Evolutionary conservation across 2,329 filamentous ascomycete species (phyloP).

Genomic region (Fusarium euwallaceae): DNA sequence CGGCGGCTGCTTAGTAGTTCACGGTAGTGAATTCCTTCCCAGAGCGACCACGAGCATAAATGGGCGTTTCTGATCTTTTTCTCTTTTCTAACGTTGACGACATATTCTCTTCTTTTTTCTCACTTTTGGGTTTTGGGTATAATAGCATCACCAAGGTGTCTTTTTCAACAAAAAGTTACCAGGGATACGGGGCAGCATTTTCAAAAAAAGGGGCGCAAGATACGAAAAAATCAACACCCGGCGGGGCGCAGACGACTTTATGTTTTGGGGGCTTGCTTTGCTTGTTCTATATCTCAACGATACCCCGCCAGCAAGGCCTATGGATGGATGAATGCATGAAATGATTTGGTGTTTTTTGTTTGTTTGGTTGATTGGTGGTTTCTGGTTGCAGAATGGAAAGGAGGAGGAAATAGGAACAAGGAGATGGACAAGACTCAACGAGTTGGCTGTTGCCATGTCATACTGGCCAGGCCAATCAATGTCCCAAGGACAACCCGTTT

Average conservation of each 20-base stretch:
- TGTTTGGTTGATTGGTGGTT: background rate
- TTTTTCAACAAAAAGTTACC: conserved; percentile 60
- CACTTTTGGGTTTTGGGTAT: conserved; percentile 37
- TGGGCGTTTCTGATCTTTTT: conserved; percentile 31
- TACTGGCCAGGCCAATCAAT: background rate
- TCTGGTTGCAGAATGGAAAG: conserved; percentile 10
- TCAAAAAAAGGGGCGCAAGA: conserved; percentile 44
- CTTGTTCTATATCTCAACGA: conserved; percentile 57
- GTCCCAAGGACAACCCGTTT: background rate
- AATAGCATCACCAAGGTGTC: conserved; percentile 50
- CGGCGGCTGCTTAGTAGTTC: conserved; percentile 21
- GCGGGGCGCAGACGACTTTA: conserved; percentile 49
- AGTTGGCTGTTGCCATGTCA: conserved; percentile 1
- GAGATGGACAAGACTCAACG: background rate
- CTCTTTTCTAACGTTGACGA: conserved; percentile 33
- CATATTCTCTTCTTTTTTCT: conserved; percentile 15
- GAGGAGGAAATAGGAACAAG: conserved; percentile 8
- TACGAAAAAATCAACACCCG: conserved; percentile 39
- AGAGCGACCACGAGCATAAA: conserved; percentile 33
- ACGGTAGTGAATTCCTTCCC: conserved; percentile 5
- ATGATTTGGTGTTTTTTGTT: conserved; percentile 30
- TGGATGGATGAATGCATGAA: conserved; percentile 48
- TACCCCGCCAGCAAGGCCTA: conserved; percentile 53
- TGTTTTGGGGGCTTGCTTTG: conserved; percentile 51
- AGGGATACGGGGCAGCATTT: conserved; percentile 47